Percentiles rank a stretch among this genome's conserved stretches.
These are phyloP conservation scores for Taxillus chinensis DNA, from an alignment of 164 flowering plant genomes.

Conservation along the genomic window DNA sequence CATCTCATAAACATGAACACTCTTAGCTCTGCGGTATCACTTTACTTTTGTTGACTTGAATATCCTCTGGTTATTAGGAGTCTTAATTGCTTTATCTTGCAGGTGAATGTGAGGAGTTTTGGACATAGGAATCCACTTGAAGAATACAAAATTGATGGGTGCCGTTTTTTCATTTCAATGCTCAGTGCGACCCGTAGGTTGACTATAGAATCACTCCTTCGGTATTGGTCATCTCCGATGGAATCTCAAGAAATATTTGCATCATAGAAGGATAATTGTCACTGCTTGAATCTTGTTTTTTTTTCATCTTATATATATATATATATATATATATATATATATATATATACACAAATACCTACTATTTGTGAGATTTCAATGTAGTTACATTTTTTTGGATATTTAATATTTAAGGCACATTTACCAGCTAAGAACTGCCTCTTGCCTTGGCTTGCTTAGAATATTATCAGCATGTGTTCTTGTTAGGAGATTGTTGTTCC, in stretches of 20 bases:
- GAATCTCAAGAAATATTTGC: slow-evolving; percentile 59
- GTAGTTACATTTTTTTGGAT: too few relatives aligned
- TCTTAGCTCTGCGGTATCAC: slow-evolving; percentile 82
- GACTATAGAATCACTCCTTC: slow-evolving; percentile 73
- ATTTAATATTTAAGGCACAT: too few relatives aligned
- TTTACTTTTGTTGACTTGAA: not conserved
- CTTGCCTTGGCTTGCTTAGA: too few relatives aligned
- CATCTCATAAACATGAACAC: slow-evolving; percentile 94
- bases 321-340: too few relatives aligned
- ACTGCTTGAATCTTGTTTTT: too few relatives aligned
- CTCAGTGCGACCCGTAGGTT: slow-evolving; percentile 81
- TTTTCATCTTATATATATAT: too few relatives aligned
- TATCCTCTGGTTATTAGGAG: not conserved
- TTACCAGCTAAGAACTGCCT: too few relatives aligned
- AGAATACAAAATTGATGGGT: slow-evolving; percentile 96
- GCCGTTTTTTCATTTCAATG: slow-evolving; percentile 92
- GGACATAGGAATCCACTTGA: slow-evolving; percentile 95
- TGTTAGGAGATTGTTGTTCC: too few relatives aligned
- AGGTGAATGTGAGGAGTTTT: slow-evolving; percentile 95
- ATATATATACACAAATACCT: too few relatives aligned
- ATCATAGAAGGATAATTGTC: slow-evolving; percentile 7
- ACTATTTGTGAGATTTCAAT: too few relatives aligned
- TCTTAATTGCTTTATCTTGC: slow-evolving; percentile 13
- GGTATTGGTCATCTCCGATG: slow-evolving; percentile 85
- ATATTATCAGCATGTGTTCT: too few relatives aligned